Evolutionary conservation across 192 early-diverging fungal species (phyloP).

Genomic region (Funneliformis geosporum): DNA sequence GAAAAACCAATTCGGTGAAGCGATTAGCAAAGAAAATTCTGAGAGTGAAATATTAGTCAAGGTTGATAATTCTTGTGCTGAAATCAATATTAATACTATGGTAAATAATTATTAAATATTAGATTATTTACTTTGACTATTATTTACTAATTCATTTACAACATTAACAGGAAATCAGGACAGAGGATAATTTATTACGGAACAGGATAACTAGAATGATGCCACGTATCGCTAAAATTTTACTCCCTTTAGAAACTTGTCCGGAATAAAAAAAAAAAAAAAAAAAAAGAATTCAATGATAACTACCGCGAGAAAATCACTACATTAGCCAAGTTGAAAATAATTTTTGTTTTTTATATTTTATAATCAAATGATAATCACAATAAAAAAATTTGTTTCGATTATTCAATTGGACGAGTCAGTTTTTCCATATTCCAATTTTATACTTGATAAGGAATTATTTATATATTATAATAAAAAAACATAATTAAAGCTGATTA

Average conservation of each 20-base stretch:
- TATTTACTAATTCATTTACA: not conserved
- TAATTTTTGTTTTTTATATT: no score
- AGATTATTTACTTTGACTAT: not conserved
- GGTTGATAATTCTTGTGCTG: constrained; percentile 14
- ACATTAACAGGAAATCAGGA: constrained; percentile 15
- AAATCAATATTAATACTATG: constrained; percentile 25
- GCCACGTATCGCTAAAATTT: constrained; percentile 4
- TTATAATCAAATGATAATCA: no score
- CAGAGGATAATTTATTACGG: constrained; percentile 13
- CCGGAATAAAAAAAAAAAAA: not conserved
- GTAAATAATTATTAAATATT: constrained; percentile 4
- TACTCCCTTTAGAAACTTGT: constrained; percentile 16
- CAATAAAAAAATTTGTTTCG: no score
- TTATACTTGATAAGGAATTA: no score
- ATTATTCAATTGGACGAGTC: no score
- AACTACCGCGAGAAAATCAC: no score
- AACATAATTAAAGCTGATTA: no score
- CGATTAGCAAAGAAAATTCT: constrained; percentile 14
- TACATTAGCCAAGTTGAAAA: no score
- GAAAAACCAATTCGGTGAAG: constrained; percentile 24
- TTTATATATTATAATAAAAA: no score
- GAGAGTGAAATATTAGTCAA: constrained; percentile 16
- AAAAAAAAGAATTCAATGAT: no score
- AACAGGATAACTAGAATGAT: constrained; percentile 4
- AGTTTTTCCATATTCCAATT: no score